These are phyloP conservation scores for Dryadomyces quercivorus DNA, from an alignment of 2,329 filamentous ascomycete species.

Conservation along the genomic window DNA sequence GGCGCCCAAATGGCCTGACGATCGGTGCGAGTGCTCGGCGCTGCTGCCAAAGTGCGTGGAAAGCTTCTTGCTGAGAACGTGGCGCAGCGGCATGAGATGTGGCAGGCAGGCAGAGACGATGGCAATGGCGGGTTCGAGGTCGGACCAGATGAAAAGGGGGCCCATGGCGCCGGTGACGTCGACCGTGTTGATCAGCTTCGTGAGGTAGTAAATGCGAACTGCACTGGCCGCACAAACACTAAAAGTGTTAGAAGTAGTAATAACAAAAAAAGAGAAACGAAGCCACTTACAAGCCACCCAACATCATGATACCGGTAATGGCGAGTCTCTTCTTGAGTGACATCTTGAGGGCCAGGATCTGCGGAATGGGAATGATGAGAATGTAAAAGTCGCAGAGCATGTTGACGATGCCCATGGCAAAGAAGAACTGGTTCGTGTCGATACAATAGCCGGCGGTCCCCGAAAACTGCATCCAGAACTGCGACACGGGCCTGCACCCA, in stretches of 20 bases:
- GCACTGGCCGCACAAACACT: slow-evolving; percentile 18
- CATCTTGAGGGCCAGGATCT: slow-evolving; percentile 25
- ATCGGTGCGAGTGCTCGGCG: not conserved
- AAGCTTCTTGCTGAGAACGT: not conserved
- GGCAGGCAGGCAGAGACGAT: slow-evolving; percentile 30
- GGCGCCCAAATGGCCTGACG: not conserved
- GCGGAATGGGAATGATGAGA: slow-evolving; percentile 26
- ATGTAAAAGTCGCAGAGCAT: slow-evolving; percentile 19
- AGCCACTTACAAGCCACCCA: slow-evolving; percentile 24
- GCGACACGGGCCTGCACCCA: slow-evolving; percentile 5
- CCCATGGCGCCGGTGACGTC: slow-evolving; percentile 14
- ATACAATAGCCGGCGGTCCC: slow-evolving; percentile 10
- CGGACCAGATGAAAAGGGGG: slow-evolving; percentile 20
- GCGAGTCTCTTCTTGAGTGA: slow-evolving; percentile 32
- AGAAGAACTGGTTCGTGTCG: slow-evolving; percentile 7
- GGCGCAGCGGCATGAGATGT: slow-evolving; percentile 24
- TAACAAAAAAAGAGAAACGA: not conserved
- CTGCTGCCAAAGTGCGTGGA: not conserved
- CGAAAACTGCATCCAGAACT: slow-evolving; percentile 10
- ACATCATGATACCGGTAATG: slow-evolving; percentile 30
- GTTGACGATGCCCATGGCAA: slow-evolving; percentile 17
- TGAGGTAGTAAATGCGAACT: slow-evolving; percentile 11
- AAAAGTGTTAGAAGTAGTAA: not conserved
- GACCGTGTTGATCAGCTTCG: slow-evolving; percentile 2
- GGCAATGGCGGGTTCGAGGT: slow-evolving; percentile 20